Conservation (phyloP, 305 asterid genomes). For the Solanum hybrid region DNA sequence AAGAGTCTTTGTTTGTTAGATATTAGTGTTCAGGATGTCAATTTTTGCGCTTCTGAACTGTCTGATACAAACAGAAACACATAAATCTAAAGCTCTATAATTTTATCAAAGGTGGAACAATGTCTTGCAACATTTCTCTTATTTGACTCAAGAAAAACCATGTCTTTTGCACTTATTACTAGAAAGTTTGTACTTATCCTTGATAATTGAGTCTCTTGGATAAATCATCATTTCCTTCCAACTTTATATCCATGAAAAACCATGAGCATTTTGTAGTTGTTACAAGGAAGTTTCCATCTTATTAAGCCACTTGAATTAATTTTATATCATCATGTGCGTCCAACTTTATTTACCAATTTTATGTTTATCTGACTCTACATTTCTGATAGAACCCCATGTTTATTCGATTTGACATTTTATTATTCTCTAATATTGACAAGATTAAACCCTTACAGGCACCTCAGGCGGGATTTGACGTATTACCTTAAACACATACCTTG, state of each 20-base stretch:
- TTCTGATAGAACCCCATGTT: background rate
- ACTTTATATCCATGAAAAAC: background rate
- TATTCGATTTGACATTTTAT: background rate
- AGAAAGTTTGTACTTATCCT: background rate
- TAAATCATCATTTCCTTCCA: background rate
- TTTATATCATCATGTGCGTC: background rate
- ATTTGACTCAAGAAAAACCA: background rate
- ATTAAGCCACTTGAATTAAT: background rate
- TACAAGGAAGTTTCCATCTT: background rate
- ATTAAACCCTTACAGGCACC: conserved; percentile 35
- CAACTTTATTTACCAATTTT: background rate
- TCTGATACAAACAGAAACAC: background rate
- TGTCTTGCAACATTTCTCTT: background rate
- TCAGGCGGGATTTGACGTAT: conserved; percentile 46
- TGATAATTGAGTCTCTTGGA: background rate
- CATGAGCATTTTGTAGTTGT: background rate
- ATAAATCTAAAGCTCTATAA: background rate
- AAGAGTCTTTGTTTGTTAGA: background rate
- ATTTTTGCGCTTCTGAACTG: background rate
- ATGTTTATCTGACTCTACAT: background rate
- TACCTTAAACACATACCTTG: conserved; percentile 57
- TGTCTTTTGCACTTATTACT: background rate
- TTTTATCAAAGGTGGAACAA: background rate
- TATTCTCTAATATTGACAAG: background rate
- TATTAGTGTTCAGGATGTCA: background rate